phyloP scores from a whole-genome alignment of 176 grass and related monocot genomes.

The Juncus effusus region DNA sequence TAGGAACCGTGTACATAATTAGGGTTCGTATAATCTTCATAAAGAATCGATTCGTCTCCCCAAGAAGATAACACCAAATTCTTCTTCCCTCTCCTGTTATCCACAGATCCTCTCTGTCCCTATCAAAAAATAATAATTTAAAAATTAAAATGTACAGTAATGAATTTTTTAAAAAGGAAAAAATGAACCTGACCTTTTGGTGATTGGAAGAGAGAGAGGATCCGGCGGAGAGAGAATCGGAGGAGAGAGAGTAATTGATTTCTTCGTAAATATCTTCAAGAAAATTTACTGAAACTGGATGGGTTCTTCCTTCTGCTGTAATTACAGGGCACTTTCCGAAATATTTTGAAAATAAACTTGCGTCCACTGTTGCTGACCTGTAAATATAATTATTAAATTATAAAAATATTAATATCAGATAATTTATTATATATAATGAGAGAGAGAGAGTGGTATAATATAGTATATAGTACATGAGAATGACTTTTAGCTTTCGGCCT shows the following conservation, averaged over 20 bases:
- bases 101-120: constrained; percentile 70
- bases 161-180: constrained; percentile 1
- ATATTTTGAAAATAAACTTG: constrained; percentile 82
- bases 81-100: constrained; percentile 88
- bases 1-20: constrained; percentile 64
- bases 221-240: constrained; percentile 86
- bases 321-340: constrained; percentile 88
- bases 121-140: constrained; percentile 31
- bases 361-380: constrained; percentile 95
- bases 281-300: constrained; percentile 81
- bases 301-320: constrained; percentile 93
- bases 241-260: constrained; percentile 73
- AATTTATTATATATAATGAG: constrained; percentile 16
- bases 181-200: constrained; percentile 45
- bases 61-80: constrained; percentile 94
- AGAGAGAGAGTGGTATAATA: not conserved
- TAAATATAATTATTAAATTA: constrained; percentile 26
- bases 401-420: constrained; percentile 11
- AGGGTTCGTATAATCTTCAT: constrained; percentile 93
- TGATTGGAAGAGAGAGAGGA: constrained; percentile 46
- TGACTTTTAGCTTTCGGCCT: constrained; percentile 74
- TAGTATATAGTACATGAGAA: constrained; percentile 72
- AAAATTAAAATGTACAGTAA: constrained; percentile 15
- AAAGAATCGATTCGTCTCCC: constrained; percentile 84
- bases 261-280: constrained; percentile 95